Base-by-base conservation (phyloP, 805 yeast species). In the Barnettozyma californica region DNA sequence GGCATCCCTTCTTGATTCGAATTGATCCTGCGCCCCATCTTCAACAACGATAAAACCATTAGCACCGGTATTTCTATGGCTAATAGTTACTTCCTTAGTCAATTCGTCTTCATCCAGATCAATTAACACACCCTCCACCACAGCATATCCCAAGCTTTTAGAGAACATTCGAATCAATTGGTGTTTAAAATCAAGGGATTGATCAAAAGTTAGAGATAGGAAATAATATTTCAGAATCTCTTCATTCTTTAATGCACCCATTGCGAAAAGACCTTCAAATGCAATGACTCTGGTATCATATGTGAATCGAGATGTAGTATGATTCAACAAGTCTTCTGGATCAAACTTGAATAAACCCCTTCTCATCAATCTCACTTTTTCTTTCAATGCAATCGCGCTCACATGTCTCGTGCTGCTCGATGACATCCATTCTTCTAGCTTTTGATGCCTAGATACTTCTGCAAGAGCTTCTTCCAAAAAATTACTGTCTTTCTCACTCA, bases 351-450 rank as follows among this genome's bases (percentile, higher is more conserved):
- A 69, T 9, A 81, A 64, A 0, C 89, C 88, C 18, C 69, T 68
- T 11, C 75, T 64, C 0, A 84, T 81, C 38, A 94, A 66, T 34
- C 70, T 64, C 38, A 86, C 73, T 53, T 84, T 86, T 53, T 79
- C 83, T 36, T 68, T 65, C 20, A 90, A 56, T 26, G 90, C 78
- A 5, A 78, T 68, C 25, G 71, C 65, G 16, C 90, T 74, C 36
- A 87, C 69, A 34, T 74, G 53, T 49, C 75, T 63, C 44, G 75
- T 63, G 45, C 80, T 83, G 52, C 77, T 80, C 0, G 96, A 83
- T 1, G 97, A 92, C 8, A 84, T 73, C 95, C 95, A 89, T 39
- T 78, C 81, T 59, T 92, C 98, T 68, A 94, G 74, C 52, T 90
- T 81, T 55, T 81, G 80, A 51, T 82, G 76, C 50, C 97, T 75